Percentiles rank a stretch among this genome's conserved stretches.
These are phyloP conservation scores for Geranium brycei DNA, from an alignment of 345 rosid species.

Conservation along the genomic window DNA sequence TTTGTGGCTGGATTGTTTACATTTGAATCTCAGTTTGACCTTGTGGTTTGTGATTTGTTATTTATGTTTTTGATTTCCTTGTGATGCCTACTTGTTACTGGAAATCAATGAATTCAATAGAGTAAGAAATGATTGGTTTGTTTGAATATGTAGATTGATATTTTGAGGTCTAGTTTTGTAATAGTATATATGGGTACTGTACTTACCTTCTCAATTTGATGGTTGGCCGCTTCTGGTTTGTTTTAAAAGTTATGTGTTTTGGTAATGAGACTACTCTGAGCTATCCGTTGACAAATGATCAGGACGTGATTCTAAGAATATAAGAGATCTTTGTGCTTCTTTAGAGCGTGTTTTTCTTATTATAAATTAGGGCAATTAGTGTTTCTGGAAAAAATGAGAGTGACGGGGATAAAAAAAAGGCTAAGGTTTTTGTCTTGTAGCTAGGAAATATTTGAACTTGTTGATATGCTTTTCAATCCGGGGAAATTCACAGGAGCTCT, in stretches of 20 bases:
- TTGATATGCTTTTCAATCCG: neutral
- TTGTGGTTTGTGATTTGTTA: neutral
- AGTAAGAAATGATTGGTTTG: neutral
- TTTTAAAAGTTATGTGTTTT: neutral
- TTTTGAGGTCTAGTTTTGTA: neutral
- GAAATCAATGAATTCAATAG: neutral
- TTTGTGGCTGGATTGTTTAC: neutral
- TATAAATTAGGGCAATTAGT: neutral
- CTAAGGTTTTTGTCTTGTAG: neutral
- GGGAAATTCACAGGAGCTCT: neutral
- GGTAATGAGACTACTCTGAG: neutral
- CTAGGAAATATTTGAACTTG: neutral
- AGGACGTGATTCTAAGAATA: neutral
- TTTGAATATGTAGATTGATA: neutral
- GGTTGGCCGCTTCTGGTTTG: neutral
- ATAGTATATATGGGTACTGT: neutral
- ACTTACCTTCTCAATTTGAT: neutral
- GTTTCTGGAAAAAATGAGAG: too few species aligned
- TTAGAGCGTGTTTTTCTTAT: neutral
- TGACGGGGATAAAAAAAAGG: neutral
- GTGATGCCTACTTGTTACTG: neutral
- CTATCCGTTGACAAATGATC: neutral
- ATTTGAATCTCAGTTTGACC: too few species aligned
- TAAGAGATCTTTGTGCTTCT: neutral
- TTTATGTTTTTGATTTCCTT: neutral